Evolutionary conservation across 2,329 filamentous ascomycete genomes (phyloP).

Genomic region (Seiridium unicorne): DNA sequence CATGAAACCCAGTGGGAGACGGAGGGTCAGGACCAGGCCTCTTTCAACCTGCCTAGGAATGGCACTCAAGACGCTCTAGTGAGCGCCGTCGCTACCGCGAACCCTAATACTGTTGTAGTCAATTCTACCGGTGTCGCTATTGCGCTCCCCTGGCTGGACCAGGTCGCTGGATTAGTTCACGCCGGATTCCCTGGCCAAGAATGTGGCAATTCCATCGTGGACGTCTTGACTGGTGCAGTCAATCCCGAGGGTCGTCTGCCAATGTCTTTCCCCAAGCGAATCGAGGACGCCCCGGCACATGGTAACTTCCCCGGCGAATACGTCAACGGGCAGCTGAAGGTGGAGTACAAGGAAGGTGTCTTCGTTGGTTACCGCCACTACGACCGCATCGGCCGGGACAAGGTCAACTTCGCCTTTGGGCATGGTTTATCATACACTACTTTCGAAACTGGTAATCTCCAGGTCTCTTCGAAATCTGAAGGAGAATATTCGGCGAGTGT

Average conservation of each 20-base stretch:
- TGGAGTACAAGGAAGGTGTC: slow-evolving; percentile 67
- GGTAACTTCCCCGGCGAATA: slow-evolving; percentile 57
- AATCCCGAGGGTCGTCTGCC: slow-evolving; percentile 66
- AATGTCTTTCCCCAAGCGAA: slow-evolving; percentile 57
- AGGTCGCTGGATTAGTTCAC: slow-evolving; percentile 60
- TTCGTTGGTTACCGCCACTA: slow-evolving; percentile 70
- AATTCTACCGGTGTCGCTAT: slow-evolving; percentile 65
- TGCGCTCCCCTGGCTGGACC: slow-evolving; percentile 54
- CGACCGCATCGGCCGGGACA: slow-evolving; percentile 55
- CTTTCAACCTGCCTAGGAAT: slow-evolving; percentile 65
- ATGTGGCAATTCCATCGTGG: slow-evolving; percentile 65
- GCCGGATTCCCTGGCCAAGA: slow-evolving; percentile 73
- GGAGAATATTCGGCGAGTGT: slow-evolving; percentile 44
- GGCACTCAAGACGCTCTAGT: slow-evolving; percentile 62
- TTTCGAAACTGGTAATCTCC: slow-evolving; percentile 51
- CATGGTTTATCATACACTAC: slow-evolving; percentile 59
- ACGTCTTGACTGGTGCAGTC: slow-evolving; percentile 62
- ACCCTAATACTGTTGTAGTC: slow-evolving; percentile 59
- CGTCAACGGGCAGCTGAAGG: slow-evolving; percentile 45
- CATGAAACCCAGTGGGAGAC: slow-evolving; percentile 49
- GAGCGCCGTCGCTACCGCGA: slow-evolving; percentile 51
- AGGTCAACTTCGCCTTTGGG: slow-evolving; percentile 64
- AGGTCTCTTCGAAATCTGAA: slow-evolving; percentile 31
- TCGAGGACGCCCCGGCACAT: slow-evolving; percentile 64
- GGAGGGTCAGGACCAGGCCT: slow-evolving; percentile 69